Base-by-base conservation (phyloP, 257 asterid species). In the Agastache rugosa region DNA sequence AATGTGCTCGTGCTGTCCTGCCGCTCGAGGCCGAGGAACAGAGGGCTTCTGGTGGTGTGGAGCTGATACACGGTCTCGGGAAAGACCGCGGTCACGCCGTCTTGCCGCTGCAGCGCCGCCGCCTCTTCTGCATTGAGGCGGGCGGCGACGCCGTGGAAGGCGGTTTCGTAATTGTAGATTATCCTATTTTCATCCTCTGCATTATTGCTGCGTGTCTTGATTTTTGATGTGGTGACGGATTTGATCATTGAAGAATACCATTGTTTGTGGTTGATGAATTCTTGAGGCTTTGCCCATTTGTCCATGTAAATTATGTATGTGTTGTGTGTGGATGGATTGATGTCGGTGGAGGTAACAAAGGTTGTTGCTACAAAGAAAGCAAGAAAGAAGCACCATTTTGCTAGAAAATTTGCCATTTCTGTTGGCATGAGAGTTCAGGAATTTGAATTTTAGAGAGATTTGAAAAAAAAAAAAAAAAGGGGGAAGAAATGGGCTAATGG, bases 41-140 rank as follows among this genome's bases (percentile, higher is more conserved):
- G 3, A 0, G 99, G 97, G 72, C 99, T 94, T 77, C 97, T 78
- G 2, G 99, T 94, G 19, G 97, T 94, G 90, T 92, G 99, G 1
- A 92, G 89, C 10, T 85, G 87, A 77, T 90, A 87, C 0, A 83
- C 39, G 2, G 89, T 83, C 19, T 92, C 99, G 0, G 93, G 97
- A 59, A 85, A 85, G 7, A 92, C 83, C 0, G 96, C 88, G 22
- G 79, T 10, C 0, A 94, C 96, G 8, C 90, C 97, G 12, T 70
- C 19, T 39, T 75, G 78, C 20, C 17, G 53, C 6, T 74, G 77
- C 4, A 94, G 68, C 4, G 11, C 77, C n/a, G 75, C 78, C 8
- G 75, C 81, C 78, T 94, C 99, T 27, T 85, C 84, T 19, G 74
- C 81, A 8, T 71, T 84, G 6, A 94, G 86, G 44, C 65, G 87